Base-by-base conservation (phyloP, 352 stramenopile genomes). In the Discostella stelligera region DNA sequence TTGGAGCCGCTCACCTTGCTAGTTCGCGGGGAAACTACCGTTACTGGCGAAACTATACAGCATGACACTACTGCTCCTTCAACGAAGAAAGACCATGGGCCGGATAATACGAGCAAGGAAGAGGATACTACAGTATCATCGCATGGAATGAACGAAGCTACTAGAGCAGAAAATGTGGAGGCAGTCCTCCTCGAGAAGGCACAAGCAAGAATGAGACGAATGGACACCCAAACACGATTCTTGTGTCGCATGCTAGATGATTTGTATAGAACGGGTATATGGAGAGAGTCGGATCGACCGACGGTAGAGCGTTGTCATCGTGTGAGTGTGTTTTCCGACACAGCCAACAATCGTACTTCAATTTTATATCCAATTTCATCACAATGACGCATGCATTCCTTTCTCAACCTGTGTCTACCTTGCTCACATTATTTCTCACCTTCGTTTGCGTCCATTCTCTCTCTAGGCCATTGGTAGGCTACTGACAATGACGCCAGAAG, bases 251-350 rank as follows among this genome's bases (percentile, higher is more conserved):
- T 77, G 62, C 11, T 44, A 10, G 37, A 44, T 44, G 74, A 82
- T 66, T 64, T 77, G 10, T 60, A 73, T 16, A 65, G 39, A 37
- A 77, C 66, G 0, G 74, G 74, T 8, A 74, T 70, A 50, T 37
- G 74, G 32, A 62, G 67, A 21, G 54, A 73, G 46, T 54, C 55
- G 13, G 74, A 82, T 39, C 37, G 66, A n/a, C 27, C 64, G 3
- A 69, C n/a, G 32, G 48, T 44, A 14, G 74, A 72, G n/a, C 52
- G 74, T 13, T 82, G 66, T 72, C 74, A 73, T 77, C 66, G 74
- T 25, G 63, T 74, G 50, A 75, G 67, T 66, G 25, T 44, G 37
- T 2, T 44, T 14, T 32, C 5, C 5, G 27, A 32, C 27, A 44
- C 37, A 14, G 32, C 32, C 3, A 41, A 41, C 32, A 41, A 41